phyloP scores from a whole-genome alignment of 768 basidiomycete species.

The Tylopilus vinaceipallidus region DNA sequence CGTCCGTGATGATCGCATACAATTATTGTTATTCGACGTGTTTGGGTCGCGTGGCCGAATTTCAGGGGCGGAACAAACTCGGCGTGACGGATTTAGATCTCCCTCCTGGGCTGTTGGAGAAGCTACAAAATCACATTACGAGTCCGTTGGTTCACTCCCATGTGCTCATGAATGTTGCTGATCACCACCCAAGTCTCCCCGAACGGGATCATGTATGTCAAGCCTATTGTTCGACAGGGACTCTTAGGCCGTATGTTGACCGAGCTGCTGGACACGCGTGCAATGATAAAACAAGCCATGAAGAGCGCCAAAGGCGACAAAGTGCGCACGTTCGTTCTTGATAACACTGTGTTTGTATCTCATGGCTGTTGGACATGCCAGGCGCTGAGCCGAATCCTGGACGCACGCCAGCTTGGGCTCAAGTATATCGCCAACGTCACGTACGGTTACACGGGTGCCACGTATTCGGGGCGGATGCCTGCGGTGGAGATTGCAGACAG shows the following conservation, averaged over 20 bases:
- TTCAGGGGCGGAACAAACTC: constrained; percentile 84
- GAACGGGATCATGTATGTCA: constrained; percentile 94
- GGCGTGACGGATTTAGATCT: constrained; percentile 76
- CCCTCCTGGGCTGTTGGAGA: constrained; percentile 63
- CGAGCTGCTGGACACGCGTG: constrained; percentile 90
- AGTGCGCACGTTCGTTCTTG: constrained; percentile 38
- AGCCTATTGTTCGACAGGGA: constrained; percentile 78
- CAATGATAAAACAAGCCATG: constrained; percentile 99
- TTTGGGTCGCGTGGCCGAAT: constrained; percentile 82
- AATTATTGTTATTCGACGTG: constrained; percentile 98
- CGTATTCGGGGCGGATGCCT: constrained; percentile 96
- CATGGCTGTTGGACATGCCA: constrained; percentile 30
- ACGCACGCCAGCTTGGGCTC: constrained; percentile 89
- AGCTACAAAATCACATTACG: constrained; percentile 72
- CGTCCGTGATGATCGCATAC: constrained; percentile 98
- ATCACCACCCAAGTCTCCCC: constrained; percentile 66
- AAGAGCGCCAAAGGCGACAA: constrained; percentile 75
- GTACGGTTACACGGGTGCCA: constrained; percentile 94
- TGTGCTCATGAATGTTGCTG: not conserved
- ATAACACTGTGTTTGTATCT: not conserved
- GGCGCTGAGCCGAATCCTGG: constrained; percentile 73
- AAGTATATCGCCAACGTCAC: constrained; percentile 95
- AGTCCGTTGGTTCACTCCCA: constrained; percentile 42
- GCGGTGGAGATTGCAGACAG: constrained; percentile 97
- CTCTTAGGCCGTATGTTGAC: constrained; percentile 87